Evolutionary conservation across 805 yeast species (phyloP).

Genomic region (Wickerhamiella domercqiae): DNA sequence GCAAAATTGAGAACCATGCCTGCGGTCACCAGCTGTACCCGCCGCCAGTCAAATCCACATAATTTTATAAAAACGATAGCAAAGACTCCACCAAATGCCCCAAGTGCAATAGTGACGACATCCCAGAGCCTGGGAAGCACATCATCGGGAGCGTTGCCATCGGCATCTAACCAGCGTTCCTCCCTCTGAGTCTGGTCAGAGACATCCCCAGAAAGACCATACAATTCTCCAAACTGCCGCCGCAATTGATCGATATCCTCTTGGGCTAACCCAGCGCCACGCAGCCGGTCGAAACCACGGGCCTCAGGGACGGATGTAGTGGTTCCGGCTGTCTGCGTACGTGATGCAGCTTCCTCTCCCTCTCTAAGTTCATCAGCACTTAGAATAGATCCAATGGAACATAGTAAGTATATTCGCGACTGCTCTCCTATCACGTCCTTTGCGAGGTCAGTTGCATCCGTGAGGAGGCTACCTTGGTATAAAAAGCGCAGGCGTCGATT

Average conservation of each 20-base stretch:
- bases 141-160: conserved; percentile 30
- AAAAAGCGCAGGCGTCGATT: conserved; percentile 47
- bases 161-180: conserved; percentile 78
- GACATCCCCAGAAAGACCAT: conserved; percentile 28
- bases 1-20: conserved; percentile 57
- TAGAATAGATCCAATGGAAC: conserved; percentile 58
- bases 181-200: conserved; percentile 33
- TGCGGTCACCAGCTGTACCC: conserved; percentile 49
- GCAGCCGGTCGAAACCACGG: conserved; percentile 70
- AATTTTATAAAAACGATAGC: conserved; percentile 45
- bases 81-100: conserved; percentile 60
- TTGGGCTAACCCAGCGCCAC: conserved; percentile 69
- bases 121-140: conserved; percentile 32
- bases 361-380: conserved; percentile 38
- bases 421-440: conserved; percentile 28
- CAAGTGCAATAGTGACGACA: conserved; percentile 53
- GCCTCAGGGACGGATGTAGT: conserved; percentile 47
- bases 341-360: conserved; percentile 33
- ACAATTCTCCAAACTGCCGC: conserved; percentile 55
- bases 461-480: conserved; percentile 51
- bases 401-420: conserved; percentile 50
- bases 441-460: conserved; percentile 39
- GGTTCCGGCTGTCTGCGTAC: conserved; percentile 30
- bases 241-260: conserved; percentile 61
- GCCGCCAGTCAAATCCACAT: conserved; percentile 42